Evolutionary conservation across 805 yeast genomes (phyloP), one percentile per base, ranked within the genome.

Genomic region (Saccharomyces eubayanus): DNA sequence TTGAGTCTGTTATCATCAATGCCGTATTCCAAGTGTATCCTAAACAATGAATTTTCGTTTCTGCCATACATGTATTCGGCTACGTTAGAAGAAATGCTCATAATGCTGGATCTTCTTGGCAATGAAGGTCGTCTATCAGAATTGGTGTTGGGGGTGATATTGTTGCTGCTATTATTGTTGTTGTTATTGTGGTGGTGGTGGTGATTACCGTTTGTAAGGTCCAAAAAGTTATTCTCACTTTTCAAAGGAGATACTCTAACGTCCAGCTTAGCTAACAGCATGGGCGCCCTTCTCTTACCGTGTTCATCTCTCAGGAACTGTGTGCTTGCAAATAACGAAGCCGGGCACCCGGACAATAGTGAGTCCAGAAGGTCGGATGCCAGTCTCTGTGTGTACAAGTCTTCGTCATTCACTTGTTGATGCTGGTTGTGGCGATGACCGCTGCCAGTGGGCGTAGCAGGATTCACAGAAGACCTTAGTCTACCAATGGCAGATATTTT

Each of bases 21-120:
- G 6, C 98, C 99, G 64, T 94, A 94, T 65, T 91, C 96, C 47
- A 94, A 73, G 49, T 85, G 87, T n/a, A 94, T 73, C 55, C 79
- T 75, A 60, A 80, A 86, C 52, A 55, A 36, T 11, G 57, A 53
- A 14, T 50, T 48, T 11, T 54, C 48, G 24, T 40, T 43, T 21
- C 43, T n/a, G 3, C 43, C 24, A 16, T 36, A 36, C 43, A 36
- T 36, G 24, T 16, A 36, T 36, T 36, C 43, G 12, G 43, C 43
- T 9, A 36, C 43, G 20, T 36, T 36, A 8, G 43, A 36, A 2
- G 43, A 36, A 36, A 36, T 36, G 12, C 43, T 36, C 16, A 36
- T 36, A 16, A 36, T 36, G 43, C 43, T 36, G 24, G 43, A 36
- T 6, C 43, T 36, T 11, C 43, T 36, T n/a, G 43, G 43, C 16